Conservation (phyloP, 257 asterid genomes). For the Primulina huaijiensis region DNA sequence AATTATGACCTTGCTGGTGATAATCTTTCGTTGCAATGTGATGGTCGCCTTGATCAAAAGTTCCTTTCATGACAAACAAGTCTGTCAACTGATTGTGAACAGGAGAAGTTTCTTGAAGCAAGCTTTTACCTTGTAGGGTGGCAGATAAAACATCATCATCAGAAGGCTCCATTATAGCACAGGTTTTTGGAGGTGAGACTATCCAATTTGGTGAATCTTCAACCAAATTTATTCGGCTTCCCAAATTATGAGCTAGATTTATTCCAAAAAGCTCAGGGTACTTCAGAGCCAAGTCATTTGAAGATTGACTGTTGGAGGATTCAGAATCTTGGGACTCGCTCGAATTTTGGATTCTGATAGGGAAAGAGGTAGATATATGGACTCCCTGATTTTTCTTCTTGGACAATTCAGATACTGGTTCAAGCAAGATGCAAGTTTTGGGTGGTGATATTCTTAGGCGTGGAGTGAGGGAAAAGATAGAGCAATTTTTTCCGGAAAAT, state of each 20-base stretch:
- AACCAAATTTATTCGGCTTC: constrained; percentile 35
- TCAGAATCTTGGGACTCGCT: constrained; percentile 54
- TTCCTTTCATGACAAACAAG: constrained; percentile 17
- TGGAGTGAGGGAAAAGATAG: constrained; percentile 67
- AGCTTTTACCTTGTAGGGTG: constrained; percentile 23
- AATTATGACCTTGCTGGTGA: constrained; percentile 31
- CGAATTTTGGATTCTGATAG: constrained; percentile 31
- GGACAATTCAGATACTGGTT: constrained; percentile 55
- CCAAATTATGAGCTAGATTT: constrained; percentile 32
- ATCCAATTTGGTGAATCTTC: constrained; percentile 72
- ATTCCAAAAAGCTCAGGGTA: constrained; percentile 72
- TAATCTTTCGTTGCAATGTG: constrained; percentile 19
- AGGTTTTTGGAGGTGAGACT: constrained; percentile 89
- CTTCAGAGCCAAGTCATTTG: constrained; percentile 42
- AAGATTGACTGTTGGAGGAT: constrained; percentile 41
- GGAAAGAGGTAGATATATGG: constrained; percentile 61
- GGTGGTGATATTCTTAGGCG: constrained; percentile 79
- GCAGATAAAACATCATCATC: constrained; percentile 35
- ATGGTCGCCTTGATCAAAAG: constrained; percentile 24
- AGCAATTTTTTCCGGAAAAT: constrained; percentile 32
- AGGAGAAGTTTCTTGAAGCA: constrained; percentile 23
- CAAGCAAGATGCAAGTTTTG: constrained; percentile 78
- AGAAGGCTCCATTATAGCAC: constrained; percentile 70
- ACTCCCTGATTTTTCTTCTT: constrained; percentile 38
- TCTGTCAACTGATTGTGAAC: constrained; percentile 15